These are phyloP conservation scores for Fraxinus paxiana DNA, from an alignment of 305 asterid genomes.

Conservation along the genomic window DNA sequence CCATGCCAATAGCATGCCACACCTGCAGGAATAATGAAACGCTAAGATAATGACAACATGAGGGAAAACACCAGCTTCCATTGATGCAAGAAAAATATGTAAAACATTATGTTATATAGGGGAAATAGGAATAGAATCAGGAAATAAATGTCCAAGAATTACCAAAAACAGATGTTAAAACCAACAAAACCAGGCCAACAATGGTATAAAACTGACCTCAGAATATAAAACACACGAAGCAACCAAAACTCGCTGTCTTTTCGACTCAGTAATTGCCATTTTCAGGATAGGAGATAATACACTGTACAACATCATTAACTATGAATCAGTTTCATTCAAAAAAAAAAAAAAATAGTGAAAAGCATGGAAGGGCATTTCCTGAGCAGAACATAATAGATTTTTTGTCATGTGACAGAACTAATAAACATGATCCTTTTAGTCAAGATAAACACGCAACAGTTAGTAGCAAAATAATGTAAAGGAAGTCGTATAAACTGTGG, in stretches of 20 bases:
- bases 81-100: conserved; percentile 22
- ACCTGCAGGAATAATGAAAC: conserved; percentile 50
- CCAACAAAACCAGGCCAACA: conserved; percentile 20
- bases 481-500: conserved; percentile 10
- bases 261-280: conserved; percentile 88
- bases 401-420: conserved; percentile 21
- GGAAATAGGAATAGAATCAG: conserved; percentile 18
- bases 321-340: conserved; percentile 29
- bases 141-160: conserved; percentile 14
- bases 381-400: conserved; percentile 17
- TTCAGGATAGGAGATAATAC: conserved; percentile 92
- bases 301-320: conserved; percentile 47
- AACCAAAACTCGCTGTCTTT: conserved; percentile 94
- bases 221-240: conserved; percentile 90
- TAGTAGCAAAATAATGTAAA: background rate
- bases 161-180: conserved; percentile 10
- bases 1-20: conserved; percentile 87
- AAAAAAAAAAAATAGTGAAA: conserved; percentile 17
- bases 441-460: background rate
- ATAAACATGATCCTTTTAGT: conserved; percentile 8
- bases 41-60: conserved; percentile 26
- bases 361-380: conserved; percentile 24
- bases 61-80: conserved; percentile 9
- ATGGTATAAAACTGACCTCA: conserved; percentile 61
- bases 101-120: conserved; percentile 16